A percentile compares a stretch with the other conserved stretches of the same genome.
Evolutionary conservation across 2,329 filamentous ascomycete species (phyloP).

Genomic region (Fusarium sp.): DNA sequence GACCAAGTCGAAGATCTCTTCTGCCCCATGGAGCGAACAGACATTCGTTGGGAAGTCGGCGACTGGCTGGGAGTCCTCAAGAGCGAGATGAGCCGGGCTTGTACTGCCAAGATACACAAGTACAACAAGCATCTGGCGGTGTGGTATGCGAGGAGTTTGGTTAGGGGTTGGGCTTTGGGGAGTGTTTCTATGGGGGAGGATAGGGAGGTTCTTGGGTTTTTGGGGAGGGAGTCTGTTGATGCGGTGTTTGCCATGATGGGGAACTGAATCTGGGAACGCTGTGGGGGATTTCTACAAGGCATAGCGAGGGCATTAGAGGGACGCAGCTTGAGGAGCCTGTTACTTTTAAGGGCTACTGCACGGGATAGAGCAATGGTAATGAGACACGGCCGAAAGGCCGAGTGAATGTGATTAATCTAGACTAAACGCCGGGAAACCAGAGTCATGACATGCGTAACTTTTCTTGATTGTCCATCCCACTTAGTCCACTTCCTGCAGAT

Average conservation of each 20-base stretch:
- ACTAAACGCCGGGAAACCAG: background rate
- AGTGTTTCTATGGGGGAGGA: constrained; percentile 41
- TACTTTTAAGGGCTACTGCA: background rate
- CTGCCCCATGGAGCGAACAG: constrained; percentile 43
- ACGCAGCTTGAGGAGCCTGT: background rate
- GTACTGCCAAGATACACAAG: constrained; percentile 43
- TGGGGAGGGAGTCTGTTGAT: constrained; percentile 35
- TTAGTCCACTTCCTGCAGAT: constrained; percentile 40
- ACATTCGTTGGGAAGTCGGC: constrained; percentile 41
- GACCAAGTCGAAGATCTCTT: constrained; percentile 29
- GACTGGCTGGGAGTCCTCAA: constrained; percentile 41
- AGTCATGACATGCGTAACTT: background rate
- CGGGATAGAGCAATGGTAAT: background rate
- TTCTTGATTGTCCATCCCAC: background rate
- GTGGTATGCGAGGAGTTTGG: constrained; percentile 44
- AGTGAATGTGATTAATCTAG: background rate
- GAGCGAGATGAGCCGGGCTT: constrained; percentile 33
- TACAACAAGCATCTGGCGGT: constrained; percentile 49
- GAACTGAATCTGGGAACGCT: background rate
- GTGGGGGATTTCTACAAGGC: background rate
- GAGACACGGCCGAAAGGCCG: background rate
- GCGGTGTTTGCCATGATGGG: constrained; percentile 39
- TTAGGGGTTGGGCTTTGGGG: constrained; percentile 42
- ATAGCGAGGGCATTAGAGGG: no score
- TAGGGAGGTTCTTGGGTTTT: constrained; percentile 35